A percentile compares a stretch with the other conserved stretches of the same genome.
Evolutionary conservation across 495 filamentous ascomycete species (phyloP).

Genomic region (Pseudoneurospora amorphoporcata): DNA sequence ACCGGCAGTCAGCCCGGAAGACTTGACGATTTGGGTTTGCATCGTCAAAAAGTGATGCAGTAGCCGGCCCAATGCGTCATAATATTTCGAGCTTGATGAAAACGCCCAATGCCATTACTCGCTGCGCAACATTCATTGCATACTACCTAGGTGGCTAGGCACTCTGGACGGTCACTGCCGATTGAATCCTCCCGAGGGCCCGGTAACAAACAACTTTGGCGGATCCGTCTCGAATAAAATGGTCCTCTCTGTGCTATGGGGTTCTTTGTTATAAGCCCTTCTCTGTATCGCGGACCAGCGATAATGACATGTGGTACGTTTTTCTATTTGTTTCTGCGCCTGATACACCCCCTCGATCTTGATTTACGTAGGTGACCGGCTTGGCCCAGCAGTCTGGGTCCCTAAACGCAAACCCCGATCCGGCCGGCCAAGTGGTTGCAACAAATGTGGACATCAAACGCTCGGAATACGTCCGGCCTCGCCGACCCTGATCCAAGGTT

Average conservation of each 20-base stretch:
- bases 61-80: conserved; percentile 11
- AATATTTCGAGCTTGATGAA: not conserved
- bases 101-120: conserved; percentile 1
- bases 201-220: conserved; percentile 8
- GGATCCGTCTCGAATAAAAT: not conserved
- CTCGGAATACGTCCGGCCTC: not conserved
- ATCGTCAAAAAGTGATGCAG: conserved; percentile 5
- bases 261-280: not conserved
- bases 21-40: not conserved
- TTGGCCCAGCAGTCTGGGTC: conserved; percentile 4
- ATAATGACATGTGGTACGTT: not conserved
- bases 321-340: not conserved
- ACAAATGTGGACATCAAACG: not conserved
- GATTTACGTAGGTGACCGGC: not conserved
- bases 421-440: not conserved
- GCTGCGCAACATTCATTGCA: conserved; percentile 12
- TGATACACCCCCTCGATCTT: not conserved
- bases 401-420: not conserved
- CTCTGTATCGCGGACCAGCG: not conserved
- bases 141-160: not conserved
- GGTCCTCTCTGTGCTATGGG: not conserved
- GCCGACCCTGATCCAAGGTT: not conserved
- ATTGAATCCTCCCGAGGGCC: conserved; percentile 8
- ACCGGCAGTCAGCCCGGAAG: not conserved
- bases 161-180: not conserved